phyloP scores from a whole-genome alignment of 306 rosid species.

The Glycyrrhiza uralensis region DNA sequence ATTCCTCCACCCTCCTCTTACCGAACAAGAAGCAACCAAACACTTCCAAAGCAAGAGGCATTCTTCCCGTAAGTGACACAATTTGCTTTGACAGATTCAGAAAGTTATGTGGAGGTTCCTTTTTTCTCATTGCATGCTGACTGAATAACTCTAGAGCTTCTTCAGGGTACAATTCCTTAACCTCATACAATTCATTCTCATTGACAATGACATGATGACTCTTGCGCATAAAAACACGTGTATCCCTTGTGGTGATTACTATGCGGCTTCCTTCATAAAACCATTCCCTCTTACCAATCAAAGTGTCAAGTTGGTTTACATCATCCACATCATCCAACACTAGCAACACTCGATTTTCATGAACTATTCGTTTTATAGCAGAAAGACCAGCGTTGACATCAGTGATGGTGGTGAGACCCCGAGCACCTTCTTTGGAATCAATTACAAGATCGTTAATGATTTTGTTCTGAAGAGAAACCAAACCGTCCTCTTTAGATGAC shows the following conservation, averaged over 20 bases:
- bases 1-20: slow-evolving; percentile 43
- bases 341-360: slow-evolving; percentile 40
- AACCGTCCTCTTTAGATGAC: slow-evolving; percentile 34
- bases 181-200: slow-evolving; percentile 40
- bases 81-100: slow-evolving; percentile 35
- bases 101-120: slow-evolving; percentile 28
- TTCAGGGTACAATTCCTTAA: slow-evolving; percentile 29
- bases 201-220: slow-evolving; percentile 20
- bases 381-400: slow-evolving; percentile 23
- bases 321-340: slow-evolving; percentile 63
- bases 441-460: slow-evolving; percentile 29
- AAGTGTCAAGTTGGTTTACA: slow-evolving; percentile 34
- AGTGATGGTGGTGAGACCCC: not conserved
- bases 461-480: slow-evolving; percentile 40
- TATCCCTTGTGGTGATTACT: slow-evolving; percentile 56
- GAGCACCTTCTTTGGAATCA: not conserved
- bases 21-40: slow-evolving; percentile 51
- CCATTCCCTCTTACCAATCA: slow-evolving; percentile 42
- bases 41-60: slow-evolving; percentile 76
- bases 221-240: not conserved
- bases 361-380: slow-evolving; percentile 6
- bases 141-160: slow-evolving; percentile 53
- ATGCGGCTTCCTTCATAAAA: slow-evolving; percentile 55
- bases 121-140: slow-evolving; percentile 50
- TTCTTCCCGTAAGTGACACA: slow-evolving; percentile 48